Conservation (phyloP, 176 grass and related monocot species). For the Phragmites australis region DNA sequence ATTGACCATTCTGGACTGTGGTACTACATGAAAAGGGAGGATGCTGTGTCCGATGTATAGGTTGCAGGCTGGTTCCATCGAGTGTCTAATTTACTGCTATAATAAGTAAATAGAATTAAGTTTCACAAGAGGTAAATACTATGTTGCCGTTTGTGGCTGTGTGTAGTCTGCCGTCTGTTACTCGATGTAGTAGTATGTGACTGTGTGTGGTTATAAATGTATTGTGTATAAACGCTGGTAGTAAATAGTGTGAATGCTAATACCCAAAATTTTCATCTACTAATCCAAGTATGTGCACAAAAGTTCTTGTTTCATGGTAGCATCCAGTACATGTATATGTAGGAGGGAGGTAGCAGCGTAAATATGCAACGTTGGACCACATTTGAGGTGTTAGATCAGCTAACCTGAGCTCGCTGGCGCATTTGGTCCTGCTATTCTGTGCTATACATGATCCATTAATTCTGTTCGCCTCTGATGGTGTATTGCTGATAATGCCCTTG, state of each 20-base stretch:
- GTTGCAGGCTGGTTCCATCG: background rate
- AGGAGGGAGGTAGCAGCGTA: background rate
- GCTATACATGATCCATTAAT: background rate
- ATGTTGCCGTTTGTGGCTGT: background rate
- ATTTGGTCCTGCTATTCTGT: background rate
- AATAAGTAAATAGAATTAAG: background rate
- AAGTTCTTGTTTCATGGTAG: background rate
- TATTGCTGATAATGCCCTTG: background rate
- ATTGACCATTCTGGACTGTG: background rate
- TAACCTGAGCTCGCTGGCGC: background rate
- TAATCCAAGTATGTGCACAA: background rate
- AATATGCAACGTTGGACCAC: background rate
- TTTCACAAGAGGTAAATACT: background rate
- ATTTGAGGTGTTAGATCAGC: background rate
- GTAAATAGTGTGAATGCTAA: background rate
- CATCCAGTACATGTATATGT: background rate
- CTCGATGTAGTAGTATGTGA: too few species aligned
- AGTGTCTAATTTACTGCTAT: slow-evolving; percentile 6
- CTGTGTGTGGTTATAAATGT: background rate
- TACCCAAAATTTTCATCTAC: background rate
- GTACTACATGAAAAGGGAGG: background rate
- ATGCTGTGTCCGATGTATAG: background rate
- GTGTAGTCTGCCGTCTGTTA: too few species aligned
- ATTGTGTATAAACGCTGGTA: background rate
- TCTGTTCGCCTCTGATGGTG: background rate